Evolutionary conservation across 2,329 filamentous ascomycete genomes (phyloP).

Genomic region (Ramularia endophylla): DNA sequence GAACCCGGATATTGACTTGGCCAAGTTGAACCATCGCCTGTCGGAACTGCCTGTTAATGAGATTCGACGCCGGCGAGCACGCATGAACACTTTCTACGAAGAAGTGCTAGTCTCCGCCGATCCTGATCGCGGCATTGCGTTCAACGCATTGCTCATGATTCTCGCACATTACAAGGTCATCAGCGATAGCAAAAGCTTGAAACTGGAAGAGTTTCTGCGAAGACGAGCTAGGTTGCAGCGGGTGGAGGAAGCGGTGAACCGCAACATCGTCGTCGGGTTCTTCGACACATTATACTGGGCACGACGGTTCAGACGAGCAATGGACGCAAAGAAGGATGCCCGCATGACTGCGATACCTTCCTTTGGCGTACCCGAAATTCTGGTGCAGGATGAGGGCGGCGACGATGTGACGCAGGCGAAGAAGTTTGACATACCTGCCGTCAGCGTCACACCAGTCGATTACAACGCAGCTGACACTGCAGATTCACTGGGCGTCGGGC

Average conservation of each 20-base stretch:
- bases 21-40: slow-evolving; percentile 68
- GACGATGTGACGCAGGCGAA: slow-evolving; percentile 33
- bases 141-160: slow-evolving; percentile 89
- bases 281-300: slow-evolving; percentile 93
- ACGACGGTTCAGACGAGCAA: slow-evolving; percentile 69
- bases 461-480: slow-evolving; percentile 30
- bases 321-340: slow-evolving; percentile 65
- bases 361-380: slow-evolving; percentile 81
- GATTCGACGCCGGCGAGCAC: slow-evolving; percentile 67
- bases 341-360: slow-evolving; percentile 74
- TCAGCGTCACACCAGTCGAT: slow-evolving; percentile 29
- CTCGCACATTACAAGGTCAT: slow-evolving; percentile 98
- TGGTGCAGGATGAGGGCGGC: slow-evolving; percentile 71
- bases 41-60: slow-evolving; percentile 65
- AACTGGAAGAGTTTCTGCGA: slow-evolving; percentile 88
- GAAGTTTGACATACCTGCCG: slow-evolving; percentile 25
- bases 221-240: slow-evolving; percentile 85
- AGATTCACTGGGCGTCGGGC: slow-evolving; percentile 19
- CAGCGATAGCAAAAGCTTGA: slow-evolving; percentile 92
- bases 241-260: slow-evolving; percentile 88
- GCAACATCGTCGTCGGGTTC: slow-evolving; percentile 86
- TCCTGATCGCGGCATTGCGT: slow-evolving; percentile 81
- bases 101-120: slow-evolving; percentile 93
- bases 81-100: slow-evolving; percentile 94
- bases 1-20: slow-evolving; percentile 57